Evolutionary conservation across 108 stramenopile genomes (phyloP).

Genomic region (Asterionellopsis glacialis): DNA sequence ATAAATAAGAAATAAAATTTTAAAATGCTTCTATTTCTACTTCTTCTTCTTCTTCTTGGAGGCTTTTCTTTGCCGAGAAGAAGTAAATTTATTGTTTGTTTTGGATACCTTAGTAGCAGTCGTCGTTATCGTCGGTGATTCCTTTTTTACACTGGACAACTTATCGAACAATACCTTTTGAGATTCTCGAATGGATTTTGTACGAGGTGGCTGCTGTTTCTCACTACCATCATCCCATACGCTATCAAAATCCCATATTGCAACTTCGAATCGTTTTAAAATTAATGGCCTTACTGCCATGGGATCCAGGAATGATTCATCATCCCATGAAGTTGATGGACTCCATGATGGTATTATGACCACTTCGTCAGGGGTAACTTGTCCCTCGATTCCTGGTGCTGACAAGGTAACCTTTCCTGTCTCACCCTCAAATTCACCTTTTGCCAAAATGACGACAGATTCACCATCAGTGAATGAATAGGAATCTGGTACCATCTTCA

Average conservation of each 20-base stretch:
- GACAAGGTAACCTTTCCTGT: slow-evolving; percentile 34
- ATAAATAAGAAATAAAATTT: background rate
- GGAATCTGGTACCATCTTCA: slow-evolving; percentile 33
- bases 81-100: slow-evolving; percentile 20
- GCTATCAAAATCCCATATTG: slow-evolving; percentile 62
- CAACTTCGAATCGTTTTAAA: slow-evolving; percentile 51
- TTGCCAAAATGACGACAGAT: slow-evolving; percentile 54
- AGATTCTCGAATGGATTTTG: slow-evolving; percentile 28
- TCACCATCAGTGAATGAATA: slow-evolving; percentile 50
- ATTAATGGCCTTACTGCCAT: slow-evolving; percentile 16
- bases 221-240: slow-evolving; percentile 19
- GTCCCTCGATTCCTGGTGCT: slow-evolving; percentile 8
- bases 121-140: slow-evolving; percentile 3
- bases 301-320: background rate
- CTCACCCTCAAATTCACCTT: slow-evolving; percentile 56
- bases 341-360: slow-evolving; percentile 17
- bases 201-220: background rate
- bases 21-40: slow-evolving; percentile 14
- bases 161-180: slow-evolving; percentile 24
- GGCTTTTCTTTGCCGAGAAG: slow-evolving; percentile 54
- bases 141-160: slow-evolving; percentile 33
- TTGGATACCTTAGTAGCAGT: slow-evolving; percentile 4
- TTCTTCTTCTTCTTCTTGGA: slow-evolving; percentile 29
- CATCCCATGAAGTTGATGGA: slow-evolving; percentile 12
- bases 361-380: slow-evolving; percentile 24